Conservation (phyloP, 768 basidiomycete genomes). For the Hirschioporus abietinus region DNA sequence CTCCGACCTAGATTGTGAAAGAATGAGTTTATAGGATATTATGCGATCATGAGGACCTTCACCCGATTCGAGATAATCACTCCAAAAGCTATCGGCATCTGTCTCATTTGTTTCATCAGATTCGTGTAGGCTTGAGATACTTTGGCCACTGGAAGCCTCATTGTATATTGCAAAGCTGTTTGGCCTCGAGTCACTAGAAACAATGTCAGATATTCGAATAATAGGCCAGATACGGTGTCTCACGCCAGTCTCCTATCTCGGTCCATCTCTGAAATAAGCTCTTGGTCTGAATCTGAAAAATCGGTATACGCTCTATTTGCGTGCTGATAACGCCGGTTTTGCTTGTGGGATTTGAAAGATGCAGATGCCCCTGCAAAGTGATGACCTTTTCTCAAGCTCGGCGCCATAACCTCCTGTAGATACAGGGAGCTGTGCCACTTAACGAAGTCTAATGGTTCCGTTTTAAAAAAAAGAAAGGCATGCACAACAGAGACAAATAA, state of each 20-base stretch:
- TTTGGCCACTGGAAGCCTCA: slow-evolving; percentile 36
- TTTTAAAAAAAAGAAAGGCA: not conserved
- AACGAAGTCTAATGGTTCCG: not conserved
- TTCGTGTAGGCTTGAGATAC: slow-evolving; percentile 67
- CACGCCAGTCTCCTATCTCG: slow-evolving; percentile 72
- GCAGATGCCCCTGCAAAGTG: too few species aligned
- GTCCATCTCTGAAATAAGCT: slow-evolving; percentile 60
- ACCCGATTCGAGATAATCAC: slow-evolving; percentile 48
- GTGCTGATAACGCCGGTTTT: not conserved
- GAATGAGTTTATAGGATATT: not conserved
- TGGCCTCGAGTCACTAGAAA: slow-evolving; percentile 18
- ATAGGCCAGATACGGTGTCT: slow-evolving; percentile 20
- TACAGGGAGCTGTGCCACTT: not conserved
- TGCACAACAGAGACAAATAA: not conserved
- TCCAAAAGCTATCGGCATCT: slow-evolving; percentile 32
- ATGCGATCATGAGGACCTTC: slow-evolving; percentile 15
- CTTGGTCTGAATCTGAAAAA: slow-evolving; percentile 62
- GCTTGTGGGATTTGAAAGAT: not conserved
- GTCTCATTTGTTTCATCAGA: slow-evolving; percentile 64
- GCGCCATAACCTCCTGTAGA: slow-evolving; percentile 4
- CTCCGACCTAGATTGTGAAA: not conserved
- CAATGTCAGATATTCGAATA: slow-evolving; percentile 24
- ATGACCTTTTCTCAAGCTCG: not conserved
- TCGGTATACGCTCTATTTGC: slow-evolving; percentile 7
- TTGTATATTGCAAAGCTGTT: slow-evolving; percentile 12